Evolutionary conservation across 2,329 filamentous ascomycete species (phyloP), one percentile per base, ranked within the genome.

Genomic region (Raffaelea arxii): DNA sequence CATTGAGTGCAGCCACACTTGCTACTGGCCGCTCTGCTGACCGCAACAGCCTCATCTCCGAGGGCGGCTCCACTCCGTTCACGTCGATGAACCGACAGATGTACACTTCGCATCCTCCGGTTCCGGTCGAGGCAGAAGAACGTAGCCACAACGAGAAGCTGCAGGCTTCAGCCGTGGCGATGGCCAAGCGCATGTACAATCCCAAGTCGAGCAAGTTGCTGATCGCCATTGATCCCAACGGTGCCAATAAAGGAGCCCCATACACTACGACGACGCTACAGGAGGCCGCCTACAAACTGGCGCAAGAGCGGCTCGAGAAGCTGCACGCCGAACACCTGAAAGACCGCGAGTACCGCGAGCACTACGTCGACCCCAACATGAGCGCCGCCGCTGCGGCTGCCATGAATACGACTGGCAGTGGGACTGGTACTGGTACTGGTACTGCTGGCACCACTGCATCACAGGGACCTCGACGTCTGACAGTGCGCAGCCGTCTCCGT

Each of bases 121-220:
- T 94, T 3, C 72, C 78, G 23, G 68, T 76, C 2, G 86, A 94
- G 57, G 66, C 80, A 0, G 82, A 92, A 36, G 88, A 95, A 57
- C 76, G 81, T 61, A 80, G 77, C 51, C 78, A 77, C 48, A 77
- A 82, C 39, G 84, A 88, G 54, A 79, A 81, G 4, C 69, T 94
- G 3, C 84, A 83, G 52, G 86, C 88, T 25, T 91, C 88, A 19
- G 88, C 90, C 3, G 70, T 95, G 3, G 86, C 85, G 11, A 94
- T 96, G 88, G 89, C 90, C 6, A 85, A 83, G 63, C 79, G 84
- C 55, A 91, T 95, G 80, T 95, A 89, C 59, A 77, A 50, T n/a
- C 49, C 44, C n/a, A 45, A 46, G 16, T 40, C 44, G 7, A 39
- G 43, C 11, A 25, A 19, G 24, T n/a, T n/a, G n/a, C n/a, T n/a